Evolutionary conservation across 441 rosid species (phyloP).

Genomic region (Eutrema salsugineum): DNA sequence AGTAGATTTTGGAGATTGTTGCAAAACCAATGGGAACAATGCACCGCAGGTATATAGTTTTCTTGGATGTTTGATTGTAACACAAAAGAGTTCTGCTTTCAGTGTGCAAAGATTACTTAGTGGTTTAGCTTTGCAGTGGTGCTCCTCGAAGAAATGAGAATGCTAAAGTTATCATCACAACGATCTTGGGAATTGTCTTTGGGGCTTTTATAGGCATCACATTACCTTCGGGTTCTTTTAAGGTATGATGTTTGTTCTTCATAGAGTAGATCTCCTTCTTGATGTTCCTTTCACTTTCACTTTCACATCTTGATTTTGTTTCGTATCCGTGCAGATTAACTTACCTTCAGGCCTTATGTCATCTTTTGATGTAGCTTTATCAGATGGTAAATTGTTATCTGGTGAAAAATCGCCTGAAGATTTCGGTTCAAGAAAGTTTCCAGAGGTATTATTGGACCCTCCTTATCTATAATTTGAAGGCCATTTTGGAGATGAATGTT

Average conservation of each 20-base stretch:
- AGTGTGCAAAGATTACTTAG: constrained; percentile 15
- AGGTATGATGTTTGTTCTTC: constrained; percentile 39
- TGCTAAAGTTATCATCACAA: constrained; percentile 46
- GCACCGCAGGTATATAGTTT: constrained; percentile 56
- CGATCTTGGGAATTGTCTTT: constrained; percentile 61
- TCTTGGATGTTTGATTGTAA: background rate
- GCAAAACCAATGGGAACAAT: constrained; percentile 39
- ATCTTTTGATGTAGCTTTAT: constrained; percentile 40
- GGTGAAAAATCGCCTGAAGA: constrained; percentile 34
- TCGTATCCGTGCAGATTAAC: constrained; percentile 46
- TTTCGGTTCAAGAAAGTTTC: constrained; percentile 32
- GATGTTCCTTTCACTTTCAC: background rate
- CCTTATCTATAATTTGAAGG: background rate
- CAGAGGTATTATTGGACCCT: constrained; percentile 35
- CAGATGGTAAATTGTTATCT: constrained; percentile 31
- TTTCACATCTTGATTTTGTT: constrained; percentile 9
- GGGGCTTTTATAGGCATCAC: constrained; percentile 75
- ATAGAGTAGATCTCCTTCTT: background rate
- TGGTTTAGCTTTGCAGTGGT: constrained; percentile 51
- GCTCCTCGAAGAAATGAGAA: constrained; percentile 48
- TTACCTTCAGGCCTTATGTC: constrained; percentile 47
- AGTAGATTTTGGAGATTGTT: background rate
- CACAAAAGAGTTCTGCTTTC: background rate
- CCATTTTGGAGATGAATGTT: background rate
- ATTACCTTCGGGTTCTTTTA: constrained; percentile 59